Evolutionary conservation across 805 yeast species (phyloP), one percentile per base, ranked within the genome.

Genomic region (Metschnikowia vanudenii): DNA sequence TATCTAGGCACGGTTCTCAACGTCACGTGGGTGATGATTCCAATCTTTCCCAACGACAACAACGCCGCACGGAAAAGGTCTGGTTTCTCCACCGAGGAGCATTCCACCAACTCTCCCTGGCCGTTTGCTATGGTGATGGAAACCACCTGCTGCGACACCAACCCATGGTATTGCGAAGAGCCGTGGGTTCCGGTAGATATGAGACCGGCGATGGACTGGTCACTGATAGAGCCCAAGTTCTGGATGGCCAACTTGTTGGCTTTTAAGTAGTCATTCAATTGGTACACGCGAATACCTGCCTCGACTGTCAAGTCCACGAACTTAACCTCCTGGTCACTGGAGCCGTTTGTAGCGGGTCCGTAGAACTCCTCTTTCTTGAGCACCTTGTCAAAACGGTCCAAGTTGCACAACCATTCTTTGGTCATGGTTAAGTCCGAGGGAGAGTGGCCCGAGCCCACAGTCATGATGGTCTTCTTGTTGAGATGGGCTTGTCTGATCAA

Each of bases 161-260:
- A 73, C 1, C 98, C 97, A 59, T 94, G 98, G 63, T 78, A 88
- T 35, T 92, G 95, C 9, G 96, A 84, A 0, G 97, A 86, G 7
- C 99, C 99, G 61, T 92, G 99, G 0, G 98, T 90, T 24, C 98
- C 98, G 0, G 98, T 92, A 1, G 96, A 85, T 37, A 94, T 89
- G 54, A 91, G 82, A n/a, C 99, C 99, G 3, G 96, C 98, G 20
- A 90, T 74, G 13, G 96, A 86, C 63, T 92, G 98, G 51, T 89
- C 97, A 34, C 94, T 82, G 44, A 92, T 92, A 1, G 97, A 90
- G 1, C 98, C 98, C 58, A 94, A 71, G 59, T 87, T 92, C 65
- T 92, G 98, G 47, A 92, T 72, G 4, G 96, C 95, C 49, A 88
- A 76, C 1, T 85, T 84, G 52, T 79, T 75, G 11, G 70, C 51